These are phyloP conservation scores for Spergularia bocconei DNA, from an alignment of 148 eudicot species.

Conservation along the genomic window DNA sequence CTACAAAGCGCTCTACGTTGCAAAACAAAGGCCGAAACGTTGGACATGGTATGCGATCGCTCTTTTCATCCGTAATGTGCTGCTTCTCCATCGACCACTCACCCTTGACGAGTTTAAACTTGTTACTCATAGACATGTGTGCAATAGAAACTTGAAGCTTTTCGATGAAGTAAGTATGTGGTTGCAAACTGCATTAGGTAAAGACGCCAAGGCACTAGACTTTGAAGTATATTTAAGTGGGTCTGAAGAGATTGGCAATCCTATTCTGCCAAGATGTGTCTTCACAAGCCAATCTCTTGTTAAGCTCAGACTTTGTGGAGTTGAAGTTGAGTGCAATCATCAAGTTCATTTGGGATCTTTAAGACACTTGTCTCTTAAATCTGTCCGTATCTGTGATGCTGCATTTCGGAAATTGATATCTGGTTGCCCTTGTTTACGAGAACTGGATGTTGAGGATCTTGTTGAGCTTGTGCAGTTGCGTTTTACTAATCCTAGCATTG, in stretches of 20 bases:
- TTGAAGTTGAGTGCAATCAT: neutral
- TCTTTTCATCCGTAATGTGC: neutral
- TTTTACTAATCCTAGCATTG: neutral
- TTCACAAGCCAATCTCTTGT: neutral
- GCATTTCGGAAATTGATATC: neutral
- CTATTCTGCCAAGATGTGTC: neutral
- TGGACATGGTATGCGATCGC: too few species aligned
- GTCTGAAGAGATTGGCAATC: neutral
- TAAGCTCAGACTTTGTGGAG: neutral
- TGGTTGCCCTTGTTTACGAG: constrained; percentile 4
- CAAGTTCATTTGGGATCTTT: neutral
- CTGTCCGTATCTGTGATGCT: neutral
- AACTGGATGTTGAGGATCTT: neutral
- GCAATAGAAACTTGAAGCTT: too few species aligned
- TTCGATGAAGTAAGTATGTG: too few species aligned
- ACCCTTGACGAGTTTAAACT: too few species aligned
- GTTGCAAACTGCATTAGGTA: too few species aligned
- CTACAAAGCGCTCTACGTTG: too few species aligned
- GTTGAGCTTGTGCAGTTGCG: neutral
- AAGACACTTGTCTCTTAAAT: neutral
- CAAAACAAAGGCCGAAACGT: too few species aligned
- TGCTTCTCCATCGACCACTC: neutral
- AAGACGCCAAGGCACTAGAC: neutral
- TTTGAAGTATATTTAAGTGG: too few species aligned
- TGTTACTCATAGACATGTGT: too few species aligned